Base-by-base conservation (phyloP, 805 yeast genomes). In the Candida andamanensis region DNA sequence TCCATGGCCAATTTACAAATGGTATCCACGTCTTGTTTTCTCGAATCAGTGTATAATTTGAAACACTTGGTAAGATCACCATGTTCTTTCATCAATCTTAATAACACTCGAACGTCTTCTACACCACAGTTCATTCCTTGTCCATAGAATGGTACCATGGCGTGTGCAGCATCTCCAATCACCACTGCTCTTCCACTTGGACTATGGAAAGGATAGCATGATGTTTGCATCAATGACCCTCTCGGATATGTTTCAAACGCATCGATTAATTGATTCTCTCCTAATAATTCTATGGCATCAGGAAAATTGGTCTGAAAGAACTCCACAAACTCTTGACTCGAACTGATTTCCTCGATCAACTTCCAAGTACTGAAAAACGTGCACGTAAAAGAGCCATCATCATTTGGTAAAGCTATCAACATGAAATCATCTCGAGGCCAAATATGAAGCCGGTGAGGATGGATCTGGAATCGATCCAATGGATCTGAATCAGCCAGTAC, bases 131-230 rank as follows among this genome's bases (percentile, higher is more conserved):
- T 89, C 90, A 89, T 82, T 4, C 97, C 97, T 55, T 89, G 97
- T 7, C 97, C 97, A 51, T 87, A 89, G 55, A 89, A 89, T n/a
- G 97, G 97, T 5, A 89, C 97, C 95, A 87, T 89, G 17, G 92
- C 77, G 58, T 89, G 97, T 0, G 97, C 95, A 1, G 97, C 95
- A 54, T 89, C 97, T 5, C 97, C 97, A 17, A 89, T 59, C 9
- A 89, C 59, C 7, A 89, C 60, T 11, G 78, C 78, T 36, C 73
- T 72, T 28, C 78, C 83, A 25, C 66, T 54, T 28, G 67, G 66
- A 35, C 65, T 69, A 49, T 85, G 75, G 58, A 85, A 89, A 2
- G 90, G 86, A 30, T 60, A 60, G 44, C 85, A 80, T 28, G 70
- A 71, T 6, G 84, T 71, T 39, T 84, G 85, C 61, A 87, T 69